phyloP scores from a whole-genome alignment of 257 asterid genomes.

The Gardenia jasminoides region DNA sequence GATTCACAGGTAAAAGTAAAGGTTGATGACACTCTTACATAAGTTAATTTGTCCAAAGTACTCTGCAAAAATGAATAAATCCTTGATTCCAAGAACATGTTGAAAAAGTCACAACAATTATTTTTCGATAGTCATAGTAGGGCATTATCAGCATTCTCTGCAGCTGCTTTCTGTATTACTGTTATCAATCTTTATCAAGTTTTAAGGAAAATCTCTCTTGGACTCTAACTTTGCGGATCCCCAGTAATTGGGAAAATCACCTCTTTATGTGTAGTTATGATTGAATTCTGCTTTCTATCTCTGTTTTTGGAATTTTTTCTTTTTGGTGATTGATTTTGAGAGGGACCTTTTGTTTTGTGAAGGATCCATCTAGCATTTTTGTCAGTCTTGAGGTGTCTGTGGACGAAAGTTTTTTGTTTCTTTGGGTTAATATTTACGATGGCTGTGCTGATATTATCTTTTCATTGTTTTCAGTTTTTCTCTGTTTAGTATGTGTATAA shows the following conservation, averaged over 20 bases:
- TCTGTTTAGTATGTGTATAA: neutral
- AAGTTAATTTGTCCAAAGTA: too few species aligned
- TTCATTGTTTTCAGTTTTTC: neutral
- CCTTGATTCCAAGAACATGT: too few species aligned
- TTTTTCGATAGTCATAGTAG: neutral
- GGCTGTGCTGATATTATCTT: neutral
- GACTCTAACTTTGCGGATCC: neutral
- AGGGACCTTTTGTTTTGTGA: neutral
- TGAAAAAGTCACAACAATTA: neutral
- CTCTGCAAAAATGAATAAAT: too few species aligned
- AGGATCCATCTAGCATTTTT: neutral
- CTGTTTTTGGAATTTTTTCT: neutral
- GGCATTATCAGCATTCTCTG: neutral
- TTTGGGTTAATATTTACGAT: neutral
- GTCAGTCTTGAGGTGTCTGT: neutral
- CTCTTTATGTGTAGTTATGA: neutral
- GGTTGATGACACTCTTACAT: too few species aligned
- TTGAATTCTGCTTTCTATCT: too few species aligned
- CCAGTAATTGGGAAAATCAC: neutral
- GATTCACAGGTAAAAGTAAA: too few species aligned
- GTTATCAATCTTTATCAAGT: neutral
- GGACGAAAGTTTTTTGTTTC: neutral
- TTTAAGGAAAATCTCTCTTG: constrained; percentile 11
- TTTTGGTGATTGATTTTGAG: neutral
- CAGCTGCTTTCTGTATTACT: neutral